Conservation (phyloP, 441 rosid species). For the Syzygium syzygioides region DNA sequence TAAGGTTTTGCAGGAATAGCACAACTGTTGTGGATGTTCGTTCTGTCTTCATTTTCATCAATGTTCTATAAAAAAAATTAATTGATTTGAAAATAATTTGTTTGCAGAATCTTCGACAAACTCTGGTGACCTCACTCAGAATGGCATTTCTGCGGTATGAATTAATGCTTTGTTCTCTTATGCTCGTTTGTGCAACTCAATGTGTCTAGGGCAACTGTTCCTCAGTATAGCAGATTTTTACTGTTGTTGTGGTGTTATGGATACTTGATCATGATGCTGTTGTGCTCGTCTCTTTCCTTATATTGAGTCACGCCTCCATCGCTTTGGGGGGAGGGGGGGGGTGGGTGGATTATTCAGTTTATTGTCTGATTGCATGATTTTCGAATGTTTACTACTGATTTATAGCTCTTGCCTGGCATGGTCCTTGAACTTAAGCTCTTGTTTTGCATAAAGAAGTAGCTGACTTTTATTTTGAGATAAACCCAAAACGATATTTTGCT, state of each 20-base stretch:
- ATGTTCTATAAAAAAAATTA: background rate
- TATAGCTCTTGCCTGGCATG: background rate
- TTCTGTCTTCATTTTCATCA: background rate
- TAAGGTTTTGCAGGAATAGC: background rate
- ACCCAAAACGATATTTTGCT: background rate
- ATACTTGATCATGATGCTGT: background rate
- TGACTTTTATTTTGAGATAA: background rate
- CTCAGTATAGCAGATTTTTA: background rate
- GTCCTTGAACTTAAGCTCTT: background rate
- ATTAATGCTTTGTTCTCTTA: background rate
- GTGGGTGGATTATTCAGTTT: background rate
- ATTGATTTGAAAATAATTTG: slow-evolving; percentile 1
- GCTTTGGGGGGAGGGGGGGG: fast-evolving
- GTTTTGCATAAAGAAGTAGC: background rate
- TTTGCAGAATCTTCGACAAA: slow-evolving; percentile 95
- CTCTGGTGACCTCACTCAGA: slow-evolving; percentile 92
- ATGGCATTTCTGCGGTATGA: slow-evolving; percentile 88
- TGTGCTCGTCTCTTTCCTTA: background rate
- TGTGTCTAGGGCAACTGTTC: background rate
- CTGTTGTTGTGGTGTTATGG: background rate
- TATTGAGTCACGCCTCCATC: background rate
- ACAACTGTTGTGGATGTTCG: background rate
- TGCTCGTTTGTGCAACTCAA: background rate
- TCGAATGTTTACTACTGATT: background rate
- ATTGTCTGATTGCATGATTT: background rate